Evolutionary conservation across 2,329 filamentous ascomycete species (phyloP).

Genomic region (Trichoderma breve): DNA sequence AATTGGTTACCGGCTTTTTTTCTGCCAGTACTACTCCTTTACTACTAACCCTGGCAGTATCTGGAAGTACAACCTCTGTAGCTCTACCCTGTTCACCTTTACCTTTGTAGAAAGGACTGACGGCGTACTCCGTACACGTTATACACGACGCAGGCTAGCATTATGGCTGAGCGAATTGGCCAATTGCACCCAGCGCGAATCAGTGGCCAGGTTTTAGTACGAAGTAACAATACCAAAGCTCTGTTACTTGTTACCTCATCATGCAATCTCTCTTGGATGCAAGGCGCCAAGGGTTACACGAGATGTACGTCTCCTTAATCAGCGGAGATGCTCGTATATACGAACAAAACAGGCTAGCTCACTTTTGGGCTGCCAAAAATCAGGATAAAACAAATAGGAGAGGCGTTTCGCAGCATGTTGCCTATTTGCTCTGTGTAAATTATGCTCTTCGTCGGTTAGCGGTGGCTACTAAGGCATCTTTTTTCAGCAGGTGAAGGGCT

Average conservation of each 20-base stretch:
- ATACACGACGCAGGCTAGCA: background rate
- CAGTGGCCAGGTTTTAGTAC: background rate
- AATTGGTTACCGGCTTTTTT: background rate
- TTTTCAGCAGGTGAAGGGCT: background rate
- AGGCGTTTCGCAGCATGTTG: background rate
- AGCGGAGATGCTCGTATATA: background rate
- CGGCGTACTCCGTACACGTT: background rate
- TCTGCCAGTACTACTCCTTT: background rate
- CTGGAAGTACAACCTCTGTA: background rate
- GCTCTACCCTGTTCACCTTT: background rate
- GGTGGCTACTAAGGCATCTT: background rate
- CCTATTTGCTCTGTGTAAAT: background rate
- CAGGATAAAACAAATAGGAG: background rate
- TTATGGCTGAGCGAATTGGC: background rate
- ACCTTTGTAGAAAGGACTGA: background rate
- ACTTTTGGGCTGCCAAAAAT: background rate
- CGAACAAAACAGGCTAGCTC: background rate
- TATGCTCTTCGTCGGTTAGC: background rate
- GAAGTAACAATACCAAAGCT: background rate
- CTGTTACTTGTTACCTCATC: background rate
- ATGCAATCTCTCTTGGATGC: conserved; percentile 3
- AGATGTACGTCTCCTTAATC: background rate
- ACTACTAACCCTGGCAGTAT: background rate
- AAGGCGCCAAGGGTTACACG: background rate
- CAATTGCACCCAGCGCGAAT: background rate